A percentile compares a stretch with the other conserved stretches of the same genome.
Evolutionary conservation across 345 rosid genomes (phyloP).

Genomic region (Aquilaria sinensis): DNA sequence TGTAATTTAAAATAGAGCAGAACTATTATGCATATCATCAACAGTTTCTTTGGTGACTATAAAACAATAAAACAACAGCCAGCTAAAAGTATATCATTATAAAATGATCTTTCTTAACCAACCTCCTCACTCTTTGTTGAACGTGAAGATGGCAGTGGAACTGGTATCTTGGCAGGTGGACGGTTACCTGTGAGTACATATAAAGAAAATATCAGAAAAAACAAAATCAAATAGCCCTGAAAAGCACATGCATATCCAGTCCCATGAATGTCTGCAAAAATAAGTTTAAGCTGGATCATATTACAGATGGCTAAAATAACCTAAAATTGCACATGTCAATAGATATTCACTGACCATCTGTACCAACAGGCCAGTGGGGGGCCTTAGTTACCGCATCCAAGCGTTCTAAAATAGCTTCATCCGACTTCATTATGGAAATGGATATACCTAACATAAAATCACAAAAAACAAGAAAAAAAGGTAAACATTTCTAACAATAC

Average conservation of each 20-base stretch:
- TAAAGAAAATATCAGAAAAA: conserved; percentile 9
- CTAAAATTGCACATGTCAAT: not conserved
- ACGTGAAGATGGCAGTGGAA: conserved; percentile 63
- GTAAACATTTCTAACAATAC: conserved; percentile 5
- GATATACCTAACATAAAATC: conserved; percentile 63
- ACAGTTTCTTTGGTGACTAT: no score
- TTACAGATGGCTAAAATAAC: not conserved
- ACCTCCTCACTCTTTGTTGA: conserved; percentile 64
- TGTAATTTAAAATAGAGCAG: no score
- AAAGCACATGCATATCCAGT: no score
- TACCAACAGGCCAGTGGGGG: conserved; percentile 91
- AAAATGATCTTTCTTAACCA: conserved; percentile 4
- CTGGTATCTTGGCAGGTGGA: conserved; percentile 90
- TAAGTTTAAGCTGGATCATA: not conserved
- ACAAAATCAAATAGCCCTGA: not conserved
- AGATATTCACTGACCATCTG: conserved; percentile 51
- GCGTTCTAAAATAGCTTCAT: conserved; percentile 50
- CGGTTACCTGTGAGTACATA: conserved; percentile 50
- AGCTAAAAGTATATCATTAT: no score
- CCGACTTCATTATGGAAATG: conserved; percentile 90
- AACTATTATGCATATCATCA: no score
- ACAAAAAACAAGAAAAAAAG: conserved; percentile 6
- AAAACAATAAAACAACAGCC: no score
- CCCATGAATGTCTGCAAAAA: no score
- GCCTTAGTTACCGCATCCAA: conserved; percentile 95